Conservation (phyloP, 148 eudicot species). For the Arctostaphylos glauca region DNA sequence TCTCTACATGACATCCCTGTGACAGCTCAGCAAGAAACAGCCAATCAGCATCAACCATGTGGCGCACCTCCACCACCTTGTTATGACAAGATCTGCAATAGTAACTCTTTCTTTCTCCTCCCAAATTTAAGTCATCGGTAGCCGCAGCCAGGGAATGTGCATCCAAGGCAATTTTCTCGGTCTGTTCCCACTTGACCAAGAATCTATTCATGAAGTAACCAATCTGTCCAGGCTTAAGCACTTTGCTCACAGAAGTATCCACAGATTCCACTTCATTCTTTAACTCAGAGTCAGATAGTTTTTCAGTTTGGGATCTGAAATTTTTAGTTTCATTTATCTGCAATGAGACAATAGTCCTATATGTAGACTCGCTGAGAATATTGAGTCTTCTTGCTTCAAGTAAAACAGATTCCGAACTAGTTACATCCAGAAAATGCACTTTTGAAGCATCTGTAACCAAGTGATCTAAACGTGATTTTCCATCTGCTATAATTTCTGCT, state of each 20-base stretch:
- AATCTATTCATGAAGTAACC: constrained; percentile 78
- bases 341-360: constrained; percentile 43
- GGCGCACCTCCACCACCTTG: constrained; percentile 53
- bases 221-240: constrained; percentile 48
- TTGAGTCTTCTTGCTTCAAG: constrained; percentile 53
- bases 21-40: constrained; percentile 64
- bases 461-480: constrained; percentile 29
- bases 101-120: constrained; percentile 17
- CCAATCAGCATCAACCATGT: constrained; percentile 90
- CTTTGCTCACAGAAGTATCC: constrained; percentile 10
- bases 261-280: constrained; percentile 22
- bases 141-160: constrained; percentile 14
- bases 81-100: constrained; percentile 42
- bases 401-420: constrained; percentile 49
- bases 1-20: constrained; percentile 23
- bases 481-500: constrained; percentile 46
- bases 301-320: constrained; percentile 42
- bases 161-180: constrained; percentile 17
- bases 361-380: constrained; percentile 61
- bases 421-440: constrained; percentile 42
- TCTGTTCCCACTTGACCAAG: constrained; percentile 47
- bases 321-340: constrained; percentile 51
- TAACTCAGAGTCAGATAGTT: constrained; percentile 19
- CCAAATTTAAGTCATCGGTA: background rate
- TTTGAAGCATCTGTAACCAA: constrained; percentile 35